Evolutionary conservation across 306 rosid genomes (phyloP), one percentile per base, ranked within the genome.

Genomic region (Sphenostylis stenocarpa): DNA sequence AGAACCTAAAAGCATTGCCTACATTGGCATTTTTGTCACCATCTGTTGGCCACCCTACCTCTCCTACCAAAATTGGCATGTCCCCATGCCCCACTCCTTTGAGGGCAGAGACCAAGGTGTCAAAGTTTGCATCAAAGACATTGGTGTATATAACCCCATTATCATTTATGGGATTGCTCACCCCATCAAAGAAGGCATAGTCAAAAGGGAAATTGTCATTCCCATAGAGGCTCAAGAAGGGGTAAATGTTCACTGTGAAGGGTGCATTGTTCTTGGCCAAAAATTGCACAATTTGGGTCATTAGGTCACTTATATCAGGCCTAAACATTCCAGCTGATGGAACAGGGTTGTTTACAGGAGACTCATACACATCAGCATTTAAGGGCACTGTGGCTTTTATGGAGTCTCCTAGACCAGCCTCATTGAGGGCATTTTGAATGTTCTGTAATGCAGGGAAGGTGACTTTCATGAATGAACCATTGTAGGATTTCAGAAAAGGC

Each of bases 11-110:
- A 11, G 98, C 98, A 81, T 89, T 84, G 1, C 82, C 97, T 0
- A 14, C 11, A 75, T 95, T 95, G 16, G 91, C 98, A 80, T 88
- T 90, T 83, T 90, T 92, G 85, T 92, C 96, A 16, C 98, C 98
- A 57, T 92, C 92, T 4, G 98, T 95, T 0, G 98, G 98, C 98
- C 98, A 95, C 7, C 98, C 98, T 4, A 95, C 98, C 76, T 95
- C 98, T 16, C 98, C 98, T 9, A 95, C 98, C 75, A 95, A 62
- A 75, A 95, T 81, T 52, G 97, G 45, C 93, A 90, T 77, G 69
- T 87, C 58, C 34, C 92, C 92, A 26, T 10, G 83, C 15, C 96
- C 98, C 20, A 38, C 87, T 1, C 87, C 86, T 81, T 83, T 90
- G 11, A 92, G 79, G 47, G 98, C 87, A 11, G 97, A 87, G 29